These are phyloP conservation scores for Guillardia theta DNA, from an alignment of 78 protist species.

Conservation along the genomic window DNA sequence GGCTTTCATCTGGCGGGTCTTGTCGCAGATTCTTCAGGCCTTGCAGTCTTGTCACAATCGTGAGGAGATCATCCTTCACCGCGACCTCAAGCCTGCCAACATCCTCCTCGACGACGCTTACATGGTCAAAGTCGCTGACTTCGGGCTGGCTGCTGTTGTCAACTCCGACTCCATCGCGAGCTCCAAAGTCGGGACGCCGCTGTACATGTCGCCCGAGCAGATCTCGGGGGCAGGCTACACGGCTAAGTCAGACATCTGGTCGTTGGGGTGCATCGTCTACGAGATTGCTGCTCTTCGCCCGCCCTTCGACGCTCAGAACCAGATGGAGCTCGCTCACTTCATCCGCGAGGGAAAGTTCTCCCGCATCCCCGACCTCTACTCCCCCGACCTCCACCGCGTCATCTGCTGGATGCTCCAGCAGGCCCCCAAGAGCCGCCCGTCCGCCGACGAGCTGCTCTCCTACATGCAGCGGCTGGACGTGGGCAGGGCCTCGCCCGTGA, in stretches of 20 bases:
- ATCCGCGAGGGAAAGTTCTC: background rate
- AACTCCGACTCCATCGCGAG: background rate
- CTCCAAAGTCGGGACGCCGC: slow-evolving; percentile 14
- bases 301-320: slow-evolving; percentile 39
- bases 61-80: background rate
- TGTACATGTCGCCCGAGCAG: slow-evolving; percentile 39
- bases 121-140: background rate
- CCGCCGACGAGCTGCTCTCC: background rate
- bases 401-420: slow-evolving; percentile 17
- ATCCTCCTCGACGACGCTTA: background rate
- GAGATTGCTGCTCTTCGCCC: slow-evolving; percentile 6
- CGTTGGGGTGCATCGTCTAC: slow-evolving; percentile 25
- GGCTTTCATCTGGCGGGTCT: background rate
- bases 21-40: background rate
- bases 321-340: background rate
- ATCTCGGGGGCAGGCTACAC: background rate
- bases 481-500: too few species aligned
- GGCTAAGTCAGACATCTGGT: slow-evolving; percentile 24
- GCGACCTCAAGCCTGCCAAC: slow-evolving; percentile 33
- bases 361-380: background rate
- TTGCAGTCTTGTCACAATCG: slow-evolving; percentile 22
- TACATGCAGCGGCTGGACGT: background rate
- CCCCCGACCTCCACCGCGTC: background rate
- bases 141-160: background rate
- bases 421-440: background rate